These are phyloP conservation scores for Colletotrichum sp. DNA, from an alignment of 2,329 filamentous ascomycete genomes.

Conservation along the genomic window DNA sequence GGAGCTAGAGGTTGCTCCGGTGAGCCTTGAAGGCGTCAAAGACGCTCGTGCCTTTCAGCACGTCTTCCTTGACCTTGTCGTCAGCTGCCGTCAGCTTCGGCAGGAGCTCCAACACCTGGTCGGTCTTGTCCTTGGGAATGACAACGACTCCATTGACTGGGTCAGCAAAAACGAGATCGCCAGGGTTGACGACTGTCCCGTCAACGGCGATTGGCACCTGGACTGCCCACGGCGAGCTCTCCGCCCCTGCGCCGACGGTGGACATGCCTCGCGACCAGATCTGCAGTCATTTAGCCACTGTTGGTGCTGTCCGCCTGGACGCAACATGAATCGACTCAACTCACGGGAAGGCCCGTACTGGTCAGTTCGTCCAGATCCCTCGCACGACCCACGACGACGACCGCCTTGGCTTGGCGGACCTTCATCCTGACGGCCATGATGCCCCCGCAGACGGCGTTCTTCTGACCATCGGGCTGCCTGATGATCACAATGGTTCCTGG, in stretches of 20 bases:
- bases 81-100: conserved; percentile 57
- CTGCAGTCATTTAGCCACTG: conserved; percentile 28
- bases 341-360: conserved; percentile 59
- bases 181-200: conserved; percentile 48
- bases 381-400: conserved; percentile 72
- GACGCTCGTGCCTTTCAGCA: conserved; percentile 65
- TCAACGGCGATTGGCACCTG: conserved; percentile 49
- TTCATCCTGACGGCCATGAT: conserved; percentile 78
- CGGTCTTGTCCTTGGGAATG: conserved; percentile 66
- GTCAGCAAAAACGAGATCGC: conserved; percentile 75
- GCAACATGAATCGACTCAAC: conserved; percentile 28
- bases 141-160: conserved; percentile 72
- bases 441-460: conserved; percentile 76
- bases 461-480: conserved; percentile 67
- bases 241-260: conserved; percentile 61
- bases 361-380: conserved; percentile 68
- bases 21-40: conserved; percentile 70
- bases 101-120: conserved; percentile 64
- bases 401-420: conserved; percentile 60
- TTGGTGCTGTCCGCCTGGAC: background rate
- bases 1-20: conserved; percentile 37
- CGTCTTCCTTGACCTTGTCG: conserved; percentile 67
- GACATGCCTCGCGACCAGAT: conserved; percentile 63
- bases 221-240: conserved; percentile 60
- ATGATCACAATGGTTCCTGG: conserved; percentile 68